Evolutionary conservation across 2,329 filamentous ascomycete genomes (phyloP), one percentile per base, ranked within the genome.

Genomic region (Pseudogymnoascus sp.): DNA sequence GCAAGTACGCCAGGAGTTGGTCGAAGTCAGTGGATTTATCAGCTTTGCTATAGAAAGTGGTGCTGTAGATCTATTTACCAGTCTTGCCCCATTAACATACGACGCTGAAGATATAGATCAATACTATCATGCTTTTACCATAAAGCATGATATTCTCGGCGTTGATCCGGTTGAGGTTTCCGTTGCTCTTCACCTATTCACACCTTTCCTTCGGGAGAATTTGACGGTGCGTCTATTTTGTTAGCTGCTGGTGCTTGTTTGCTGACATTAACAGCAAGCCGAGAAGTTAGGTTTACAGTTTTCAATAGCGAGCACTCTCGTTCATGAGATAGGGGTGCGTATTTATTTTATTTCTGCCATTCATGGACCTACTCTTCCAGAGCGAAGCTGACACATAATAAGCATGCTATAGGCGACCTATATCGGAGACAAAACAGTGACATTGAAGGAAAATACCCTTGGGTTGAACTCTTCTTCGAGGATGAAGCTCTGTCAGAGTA

Each of bases 21-120:
- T 25, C 4, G 43, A 53, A 30, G 25, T 25, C 15, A 53, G 43
- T 53, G 25, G 43, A 6, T n/a, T 53, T 8, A 53, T 53, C n/a
- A 53, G 43, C 43, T 53, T 53, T 18, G 43, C 14, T 33, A 53
- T 53, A 53, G 43, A 53, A n/a, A 53, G 43, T 53, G 43, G 43
- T n/a, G 25, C 33, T 30, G 43, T 53, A 30, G 9, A 30, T 53
- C 18, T 11, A 53, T 18, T 9, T 18, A 53, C 43, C 22, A n/a
- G 43, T 4, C 25, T 53, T 11, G 43, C 25, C 8, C 43, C 43
- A 12, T 50, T 14, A 18, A 25, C 4, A 3, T 8, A 53, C 18
- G 28, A 53, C 11, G n/a, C 25, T 7, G 2, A 18, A 53, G 25
- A 53, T 30, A 18, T 2, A 11, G 43, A 53, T 15, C 25, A 53